Base-by-base conservation (phyloP, 768 basidiomycete genomes). In the Glaciozyma martinii region DNA sequence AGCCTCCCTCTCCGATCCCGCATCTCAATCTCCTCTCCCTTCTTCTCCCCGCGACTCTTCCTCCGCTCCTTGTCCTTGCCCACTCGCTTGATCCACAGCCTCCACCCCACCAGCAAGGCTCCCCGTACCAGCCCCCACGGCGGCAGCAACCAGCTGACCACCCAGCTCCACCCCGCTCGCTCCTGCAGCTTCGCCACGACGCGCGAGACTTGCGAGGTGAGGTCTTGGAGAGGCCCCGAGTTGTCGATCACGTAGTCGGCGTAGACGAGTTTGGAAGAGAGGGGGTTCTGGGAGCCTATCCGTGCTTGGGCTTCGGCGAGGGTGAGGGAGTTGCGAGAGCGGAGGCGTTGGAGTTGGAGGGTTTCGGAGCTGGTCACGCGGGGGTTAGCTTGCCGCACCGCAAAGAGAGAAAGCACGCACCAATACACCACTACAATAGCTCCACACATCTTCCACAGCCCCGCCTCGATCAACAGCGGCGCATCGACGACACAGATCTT, bases 221-320 rank as follows among this genome's bases (percentile, higher is more conserved):
- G 79, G 63, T 92, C 90, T 43, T 80, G 76, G 12, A 79, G 78
- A 0, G 86, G 80, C 2, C 90, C 90, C 9, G 89, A 89, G 75
- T 98, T 98, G 77, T 97, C 92, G 40, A 98, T 75, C 56, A 95
- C 84, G 59, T 84, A 74, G 74, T 93, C 90, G 5, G 91, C 93
- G 67, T 89, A 92, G n/a, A 78, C 72, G 7, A 91, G 79, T 75
- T 98, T 99, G 43, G 84, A 79, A 1, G 82, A 73, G 52, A 95
- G 87, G 0, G 90, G 82, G 56, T 91, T 77, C 76, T 98, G 94
- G 0, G 93, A 83, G 29, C 82, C 79, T 25, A 97, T 81, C 9
- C 95, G 84, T 0, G 87, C 77, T 40, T 80, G 77, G 0, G 94
- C 95, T 30, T 86, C 88, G 37, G 82, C 80, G 30, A 78, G 78